Conservation (phyloP, 768 basidiomycete species). For the Boletus reticuloceps region DNA sequence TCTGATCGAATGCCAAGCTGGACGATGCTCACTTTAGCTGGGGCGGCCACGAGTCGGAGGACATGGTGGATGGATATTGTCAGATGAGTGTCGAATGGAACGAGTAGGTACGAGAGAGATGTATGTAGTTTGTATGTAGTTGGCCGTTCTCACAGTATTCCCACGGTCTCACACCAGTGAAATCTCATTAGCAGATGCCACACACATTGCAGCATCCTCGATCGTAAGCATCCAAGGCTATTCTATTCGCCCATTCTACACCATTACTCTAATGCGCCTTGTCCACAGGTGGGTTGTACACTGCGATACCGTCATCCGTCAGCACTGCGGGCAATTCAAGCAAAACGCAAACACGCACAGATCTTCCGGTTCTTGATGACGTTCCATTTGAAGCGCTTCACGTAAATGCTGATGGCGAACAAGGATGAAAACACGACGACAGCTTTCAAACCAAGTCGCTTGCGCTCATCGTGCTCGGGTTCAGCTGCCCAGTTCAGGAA, state of each 20-base stretch:
- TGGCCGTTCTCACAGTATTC: slow-evolving; percentile 8
- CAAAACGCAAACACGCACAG: slow-evolving; percentile 45
- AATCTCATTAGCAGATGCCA: slow-evolving; percentile 21
- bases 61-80: slow-evolving; percentile 43
- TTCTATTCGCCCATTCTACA: slow-evolving; percentile 4
- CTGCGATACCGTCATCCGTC: slow-evolving; percentile 18
- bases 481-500: slow-evolving; percentile 98
- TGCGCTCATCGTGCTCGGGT: slow-evolving; percentile 96
- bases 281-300: slow-evolving; percentile 40
- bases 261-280: slow-evolving; percentile 29
- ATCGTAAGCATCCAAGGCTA: slow-evolving; percentile 26
- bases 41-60: slow-evolving; percentile 78
- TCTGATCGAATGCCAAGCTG: neutral
- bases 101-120: neutral
- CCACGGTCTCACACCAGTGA: slow-evolving; percentile 12
- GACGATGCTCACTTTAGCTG: slow-evolving; percentile 60
- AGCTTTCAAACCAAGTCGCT: slow-evolving; percentile 95
- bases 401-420: slow-evolving; percentile 76
- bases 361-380: slow-evolving; percentile 93
- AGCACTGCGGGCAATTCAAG: neutral
- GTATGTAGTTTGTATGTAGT: slow-evolving; percentile 13
- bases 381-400: slow-evolving; percentile 96
- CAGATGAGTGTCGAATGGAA: neutral
- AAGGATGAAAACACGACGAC: slow-evolving; percentile 89
- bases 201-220: neutral